These are phyloP conservation scores for Aspergillus homomorphus DNA, from an alignment of 495 filamentous ascomycete genomes.

Conservation along the genomic window DNA sequence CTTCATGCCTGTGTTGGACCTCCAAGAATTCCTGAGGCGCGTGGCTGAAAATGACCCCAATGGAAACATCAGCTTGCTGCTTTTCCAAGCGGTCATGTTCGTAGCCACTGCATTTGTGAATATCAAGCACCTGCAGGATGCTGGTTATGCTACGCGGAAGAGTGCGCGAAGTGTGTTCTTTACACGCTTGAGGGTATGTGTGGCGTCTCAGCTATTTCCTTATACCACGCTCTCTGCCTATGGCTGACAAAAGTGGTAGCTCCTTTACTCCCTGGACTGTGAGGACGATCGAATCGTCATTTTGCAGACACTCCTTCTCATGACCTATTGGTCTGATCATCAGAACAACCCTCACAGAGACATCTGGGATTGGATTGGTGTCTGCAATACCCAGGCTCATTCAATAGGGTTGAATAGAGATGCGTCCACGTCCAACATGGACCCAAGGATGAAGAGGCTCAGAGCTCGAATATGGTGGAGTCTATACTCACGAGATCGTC, in stretches of 20 bases:
- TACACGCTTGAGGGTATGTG: constrained; percentile 65
- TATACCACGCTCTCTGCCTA: not conserved
- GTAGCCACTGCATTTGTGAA: constrained; percentile 73
- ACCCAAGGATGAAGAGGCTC: constrained; percentile 53
- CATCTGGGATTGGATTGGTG: constrained; percentile 86
- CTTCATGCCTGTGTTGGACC: constrained; percentile 77
- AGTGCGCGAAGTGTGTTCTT: constrained; percentile 74
- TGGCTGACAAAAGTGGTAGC: constrained; percentile 27
- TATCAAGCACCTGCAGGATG: constrained; percentile 59
- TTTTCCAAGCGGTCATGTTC: constrained; percentile 82
- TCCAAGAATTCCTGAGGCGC: constrained; percentile 64
- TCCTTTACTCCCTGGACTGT: constrained; percentile 79
- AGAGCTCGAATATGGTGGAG: constrained; percentile 91
- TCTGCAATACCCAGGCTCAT: constrained; percentile 75
- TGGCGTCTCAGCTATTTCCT: not conserved
- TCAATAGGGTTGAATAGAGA: constrained; percentile 79
- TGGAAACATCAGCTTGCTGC: constrained; percentile 66
- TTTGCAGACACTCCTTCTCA: constrained; percentile 72
- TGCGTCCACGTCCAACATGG: constrained; percentile 60
- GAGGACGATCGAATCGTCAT: constrained; percentile 77
- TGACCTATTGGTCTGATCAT: constrained; percentile 82
- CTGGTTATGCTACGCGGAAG: constrained; percentile 67
- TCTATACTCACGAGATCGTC: constrained; percentile 81
- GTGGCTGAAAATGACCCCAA: constrained; percentile 57
- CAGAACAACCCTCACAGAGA: constrained; percentile 63